A percentile compares a stretch with the other conserved stretches of the same genome.
Conservation (phyloP, 208 protist species). For the Crithidia fasciculata region DNA sequence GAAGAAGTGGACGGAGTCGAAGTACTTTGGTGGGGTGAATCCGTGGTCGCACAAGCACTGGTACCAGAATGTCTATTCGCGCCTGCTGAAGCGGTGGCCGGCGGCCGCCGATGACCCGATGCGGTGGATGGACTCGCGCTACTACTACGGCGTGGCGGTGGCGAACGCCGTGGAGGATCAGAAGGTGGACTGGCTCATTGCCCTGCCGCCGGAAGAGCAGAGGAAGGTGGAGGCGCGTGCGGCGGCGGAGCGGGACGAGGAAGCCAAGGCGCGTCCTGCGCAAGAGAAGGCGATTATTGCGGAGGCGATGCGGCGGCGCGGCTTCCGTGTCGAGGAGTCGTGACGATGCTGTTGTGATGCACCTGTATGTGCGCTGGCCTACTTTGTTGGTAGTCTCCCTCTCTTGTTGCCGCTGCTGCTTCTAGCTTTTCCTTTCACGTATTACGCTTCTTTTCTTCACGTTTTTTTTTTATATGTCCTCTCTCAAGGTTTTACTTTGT, state of each 20-base stretch:
- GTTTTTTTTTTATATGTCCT: conserved; percentile 8
- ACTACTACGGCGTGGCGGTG: conserved; percentile 60
- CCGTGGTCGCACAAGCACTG: conserved; percentile 51
- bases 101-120: conserved; percentile 17
- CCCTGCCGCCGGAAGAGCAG: conserved; percentile 38
- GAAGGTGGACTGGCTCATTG: conserved; percentile 45
- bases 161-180: conserved; percentile 45
- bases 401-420: not conserved
- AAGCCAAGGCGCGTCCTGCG: conserved; percentile 20
- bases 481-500: not conserved
- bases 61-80: conserved; percentile 28
- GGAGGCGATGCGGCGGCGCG: conserved; percentile 16
- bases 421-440: not conserved
- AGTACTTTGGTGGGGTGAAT: conserved; percentile 52
- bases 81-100: conserved; percentile 29
- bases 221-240: conserved; percentile 31
- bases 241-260: conserved; percentile 17
- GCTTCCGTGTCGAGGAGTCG: conserved; percentile 3
- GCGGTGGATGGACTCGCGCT: conserved; percentile 36
- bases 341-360: not conserved
- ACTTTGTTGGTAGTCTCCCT: not conserved
- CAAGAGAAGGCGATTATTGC: conserved; percentile 22
- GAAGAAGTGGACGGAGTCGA: conserved; percentile 29
- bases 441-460: conserved; percentile 7
- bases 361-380: not conserved